A percentile compares a stretch with the other conserved stretches of the same genome.
These are phyloP conservation scores for Anethum foeniculum DNA, from an alignment of 140 eudicot species.

Conservation along the genomic window DNA sequence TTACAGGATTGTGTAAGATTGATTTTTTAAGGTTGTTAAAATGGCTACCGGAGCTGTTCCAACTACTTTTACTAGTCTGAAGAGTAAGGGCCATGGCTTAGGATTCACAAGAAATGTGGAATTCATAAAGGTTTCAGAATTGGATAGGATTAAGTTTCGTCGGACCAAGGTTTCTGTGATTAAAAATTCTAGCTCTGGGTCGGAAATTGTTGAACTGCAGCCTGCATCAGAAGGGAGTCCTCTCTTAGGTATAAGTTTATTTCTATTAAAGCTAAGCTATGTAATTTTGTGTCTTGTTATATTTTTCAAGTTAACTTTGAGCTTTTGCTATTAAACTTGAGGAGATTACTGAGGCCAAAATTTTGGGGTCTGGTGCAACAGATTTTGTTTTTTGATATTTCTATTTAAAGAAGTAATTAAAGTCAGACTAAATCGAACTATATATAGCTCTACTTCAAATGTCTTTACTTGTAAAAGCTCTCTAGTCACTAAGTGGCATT, in stretches of 20 bases:
- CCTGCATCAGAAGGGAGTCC: constrained; percentile 96
- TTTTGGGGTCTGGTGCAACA: neutral
- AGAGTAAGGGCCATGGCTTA: constrained; percentile 40
- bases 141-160: constrained; percentile 59
- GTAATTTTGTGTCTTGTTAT: neutral
- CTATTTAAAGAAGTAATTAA: neutral
- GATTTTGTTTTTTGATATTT: neutral
- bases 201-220: constrained; percentile 66
- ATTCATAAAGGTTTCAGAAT: constrained; percentile 54
- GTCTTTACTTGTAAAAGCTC: neutral
- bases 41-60: constrained; percentile 92
- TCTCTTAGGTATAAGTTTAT: constrained; percentile 53
- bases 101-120: constrained; percentile 57
- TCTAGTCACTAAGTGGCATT: neutral
- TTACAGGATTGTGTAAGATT: constrained; percentile 28
- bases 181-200: constrained; percentile 58
- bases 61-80: constrained; percentile 48
- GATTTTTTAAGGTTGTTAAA: constrained; percentile 21
- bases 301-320: neutral
- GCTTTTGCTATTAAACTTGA: neutral
- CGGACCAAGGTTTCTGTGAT: constrained; percentile 47
- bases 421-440: neutral
- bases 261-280: neutral
- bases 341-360: neutral
- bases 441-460: neutral